Evolutionary conservation across 768 basidiomycete genomes (phyloP).

Genomic region (Leccinum obscurum): DNA sequence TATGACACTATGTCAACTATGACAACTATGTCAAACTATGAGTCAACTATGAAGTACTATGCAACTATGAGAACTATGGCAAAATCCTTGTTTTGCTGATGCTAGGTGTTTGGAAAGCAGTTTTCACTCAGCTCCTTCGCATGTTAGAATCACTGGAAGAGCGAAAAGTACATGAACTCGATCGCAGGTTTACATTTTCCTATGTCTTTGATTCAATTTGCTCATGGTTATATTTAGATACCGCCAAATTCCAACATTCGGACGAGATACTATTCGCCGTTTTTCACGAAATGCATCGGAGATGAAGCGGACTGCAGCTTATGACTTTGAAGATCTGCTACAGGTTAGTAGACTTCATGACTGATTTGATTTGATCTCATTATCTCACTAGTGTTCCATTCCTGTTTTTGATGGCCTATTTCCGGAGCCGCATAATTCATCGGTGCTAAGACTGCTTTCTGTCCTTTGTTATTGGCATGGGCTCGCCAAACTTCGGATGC

Average conservation of each 20-base stretch:
- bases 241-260: not conserved
- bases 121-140: not conserved
- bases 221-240: not conserved
- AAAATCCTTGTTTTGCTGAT: no score
- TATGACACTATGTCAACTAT: no score
- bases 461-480: not conserved
- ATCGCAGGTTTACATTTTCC: not conserved
- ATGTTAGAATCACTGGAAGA: not conserved
- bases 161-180: not conserved
- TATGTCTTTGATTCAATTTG: no score
- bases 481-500: no score
- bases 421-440: not conserved
- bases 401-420: not conserved
- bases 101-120: not conserved
- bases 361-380: not conserved
- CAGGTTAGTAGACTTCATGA: not conserved
- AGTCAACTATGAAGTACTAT: no score
- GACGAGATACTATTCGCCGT: no score
- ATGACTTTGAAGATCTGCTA: not conserved
- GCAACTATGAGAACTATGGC: no score
- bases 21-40: no score
- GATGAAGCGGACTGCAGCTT: no score
- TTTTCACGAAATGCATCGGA: no score
- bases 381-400: not conserved
- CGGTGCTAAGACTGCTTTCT: not conserved